A percentile compares a stretch with the other conserved stretches of the same genome.
phyloP scores from a whole-genome alignment of 495 filamentous ascomycete genomes.

The Podospora pseudoanserina region DNA sequence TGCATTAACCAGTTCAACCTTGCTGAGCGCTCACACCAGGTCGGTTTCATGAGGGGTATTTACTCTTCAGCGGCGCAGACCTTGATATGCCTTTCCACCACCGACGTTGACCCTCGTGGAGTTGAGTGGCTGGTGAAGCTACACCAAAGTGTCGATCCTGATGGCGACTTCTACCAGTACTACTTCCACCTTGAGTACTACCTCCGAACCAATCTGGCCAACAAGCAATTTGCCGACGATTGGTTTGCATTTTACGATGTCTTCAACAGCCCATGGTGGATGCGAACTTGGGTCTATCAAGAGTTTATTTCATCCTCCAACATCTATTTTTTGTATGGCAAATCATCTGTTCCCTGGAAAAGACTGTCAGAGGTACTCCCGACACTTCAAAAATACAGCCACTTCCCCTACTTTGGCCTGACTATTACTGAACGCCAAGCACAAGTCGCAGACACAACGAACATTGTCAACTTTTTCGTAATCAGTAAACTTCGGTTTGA shows the following conservation, averaged over 20 bases:
- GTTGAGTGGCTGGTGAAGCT: constrained; percentile 9
- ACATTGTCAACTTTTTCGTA: constrained; percentile 8
- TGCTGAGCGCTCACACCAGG: constrained; percentile 26
- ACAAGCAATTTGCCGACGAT: constrained; percentile 3
- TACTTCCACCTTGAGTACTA: constrained; percentile 9
- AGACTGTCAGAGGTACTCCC: constrained; percentile 11
- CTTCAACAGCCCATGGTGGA: constrained; percentile 16
- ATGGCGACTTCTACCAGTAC: constrained; percentile 9
- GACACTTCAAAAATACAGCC: constrained; percentile 12
- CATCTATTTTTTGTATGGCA: constrained; percentile 7
- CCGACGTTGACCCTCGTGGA: not conserved
- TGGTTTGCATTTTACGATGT: constrained; percentile 11
- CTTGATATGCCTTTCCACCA: not conserved
- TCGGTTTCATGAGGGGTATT: not conserved
- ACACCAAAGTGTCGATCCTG: constrained; percentile 4
- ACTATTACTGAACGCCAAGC: not conserved
- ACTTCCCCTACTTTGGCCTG: not conserved
- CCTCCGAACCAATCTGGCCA: constrained; percentile 3
- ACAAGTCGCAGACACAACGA: not conserved
- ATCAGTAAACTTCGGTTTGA: constrained; percentile 11
- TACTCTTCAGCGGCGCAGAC: not conserved
- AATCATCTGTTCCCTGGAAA: constrained; percentile 8
- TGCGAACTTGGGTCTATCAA: constrained; percentile 16
- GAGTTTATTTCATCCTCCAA: constrained; percentile 14
- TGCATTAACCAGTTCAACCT: constrained; percentile 27